Base-by-base conservation (phyloP, 495 filamentous ascomycete genomes). In the Oleoguttula mirabilis region DNA sequence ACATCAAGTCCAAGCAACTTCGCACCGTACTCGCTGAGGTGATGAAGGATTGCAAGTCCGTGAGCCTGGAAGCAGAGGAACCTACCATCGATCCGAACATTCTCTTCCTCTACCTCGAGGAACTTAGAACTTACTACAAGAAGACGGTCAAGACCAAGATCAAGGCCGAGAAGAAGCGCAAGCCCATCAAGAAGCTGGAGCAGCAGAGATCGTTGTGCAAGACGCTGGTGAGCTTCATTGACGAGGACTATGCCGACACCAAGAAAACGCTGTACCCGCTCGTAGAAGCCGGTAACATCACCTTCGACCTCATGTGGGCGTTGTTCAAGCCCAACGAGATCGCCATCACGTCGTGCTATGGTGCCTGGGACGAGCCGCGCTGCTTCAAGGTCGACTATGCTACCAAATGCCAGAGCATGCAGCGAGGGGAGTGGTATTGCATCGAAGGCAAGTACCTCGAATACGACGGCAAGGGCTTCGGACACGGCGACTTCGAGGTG, bases 291-390 rank as follows among this genome's bases (percentile, higher is more conserved):
- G 82, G 83, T 21, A 80, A 80, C 39, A 93, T 95, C 57, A 92
- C 86, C 4, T 95, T 87, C 45, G 86, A 93, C 43, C 71, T 93
- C 8, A 59, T 92, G 3, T 93, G 88, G 88, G 85, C 88, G 2
- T 62, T 95, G 5, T 88, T 84, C 68, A 92, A 93, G 53, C 87
- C 88, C 4, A 88, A 92, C 53, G 84, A 84, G 11, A 73, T 93
- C 27, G 80, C 80, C 1, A 88, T 81, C 52, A 82, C 82, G 0
- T 75, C 75, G 2, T 90, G 84, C 1, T 90, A 93, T 50, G 82
- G 82, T 2, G 78, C 72, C 32, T 60, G 68, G 14, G 84, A 92
- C 36, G 82, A 94, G 55, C 86, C 87, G 1, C 77, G 84, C 23
- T 82, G 83, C n/a, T 88, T 93, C 70, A 88, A 84, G 55, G 77